Evolutionary conservation across 176 grass and related monocot genomes (phyloP).

Genomic region (Ensete glaucum): DNA sequence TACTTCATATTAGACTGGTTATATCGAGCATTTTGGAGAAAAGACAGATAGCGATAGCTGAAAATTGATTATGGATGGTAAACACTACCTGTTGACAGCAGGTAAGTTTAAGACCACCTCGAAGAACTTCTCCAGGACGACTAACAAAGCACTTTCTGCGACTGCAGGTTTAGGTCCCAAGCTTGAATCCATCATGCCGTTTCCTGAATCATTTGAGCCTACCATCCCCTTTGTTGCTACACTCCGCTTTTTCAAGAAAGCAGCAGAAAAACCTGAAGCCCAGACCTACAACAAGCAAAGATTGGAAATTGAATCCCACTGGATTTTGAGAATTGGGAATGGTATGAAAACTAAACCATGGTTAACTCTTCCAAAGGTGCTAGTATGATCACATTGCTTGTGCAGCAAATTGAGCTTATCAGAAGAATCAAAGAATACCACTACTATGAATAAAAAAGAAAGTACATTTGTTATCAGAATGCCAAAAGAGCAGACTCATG

Average conservation of each 20-base stretch:
- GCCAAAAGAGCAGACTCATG: neutral
- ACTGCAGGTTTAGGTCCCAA: slow-evolving; percentile 38
- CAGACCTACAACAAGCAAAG: slow-evolving; percentile 43
- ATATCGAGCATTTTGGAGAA: neutral
- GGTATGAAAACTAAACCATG: neutral
- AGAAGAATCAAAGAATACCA: too few relatives aligned
- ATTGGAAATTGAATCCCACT: too few relatives aligned
- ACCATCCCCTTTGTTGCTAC: slow-evolving; percentile 45
- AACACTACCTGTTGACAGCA: slow-evolving; percentile 44
- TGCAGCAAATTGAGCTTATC: too few relatives aligned
- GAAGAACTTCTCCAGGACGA: slow-evolving; percentile 66
- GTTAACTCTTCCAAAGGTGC: neutral
- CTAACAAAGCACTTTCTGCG: slow-evolving; percentile 49
- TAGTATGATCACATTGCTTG: neutral
- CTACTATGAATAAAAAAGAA: neutral
- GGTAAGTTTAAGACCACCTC: slow-evolving; percentile 60
- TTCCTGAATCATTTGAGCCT: slow-evolving; percentile 21
- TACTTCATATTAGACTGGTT: neutral
- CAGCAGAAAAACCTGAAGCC: slow-evolving; percentile 92
- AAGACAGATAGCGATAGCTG: too few relatives aligned
- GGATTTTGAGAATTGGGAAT: neutral
- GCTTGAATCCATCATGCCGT: slow-evolving; percentile 29
- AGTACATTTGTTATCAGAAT: neutral
- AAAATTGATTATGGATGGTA: too few relatives aligned
- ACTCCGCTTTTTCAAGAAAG: slow-evolving; percentile 76